Evolutionary conservation across 2,329 filamentous ascomycete genomes (phyloP).

Genomic region (Aureobasidium sp.): DNA sequence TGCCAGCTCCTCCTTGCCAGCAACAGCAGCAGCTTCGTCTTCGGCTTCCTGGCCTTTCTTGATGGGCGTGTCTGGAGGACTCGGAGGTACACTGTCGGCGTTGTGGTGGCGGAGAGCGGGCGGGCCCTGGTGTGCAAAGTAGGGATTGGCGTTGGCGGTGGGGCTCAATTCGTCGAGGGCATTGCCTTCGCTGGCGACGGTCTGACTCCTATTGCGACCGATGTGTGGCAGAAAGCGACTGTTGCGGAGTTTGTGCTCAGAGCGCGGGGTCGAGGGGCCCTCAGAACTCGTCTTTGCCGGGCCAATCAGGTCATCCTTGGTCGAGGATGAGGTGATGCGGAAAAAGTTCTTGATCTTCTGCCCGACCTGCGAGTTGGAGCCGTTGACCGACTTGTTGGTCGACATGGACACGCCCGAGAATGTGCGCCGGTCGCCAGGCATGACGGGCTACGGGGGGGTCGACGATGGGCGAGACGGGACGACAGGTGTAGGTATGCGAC

Average conservation of each 20-base stretch:
- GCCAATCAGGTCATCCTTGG: constrained; percentile 32
- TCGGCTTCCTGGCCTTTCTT: constrained; percentile 63
- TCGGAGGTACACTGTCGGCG: constrained; percentile 84
- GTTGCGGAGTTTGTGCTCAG: constrained; percentile 66
- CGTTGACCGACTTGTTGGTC: constrained; percentile 42
- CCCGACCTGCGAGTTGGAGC: constrained; percentile 49
- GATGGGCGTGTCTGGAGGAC: constrained; percentile 78
- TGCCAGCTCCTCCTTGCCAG: constrained; percentile 88
- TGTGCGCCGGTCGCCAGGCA: constrained; percentile 40
- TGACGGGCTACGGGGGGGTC: constrained; percentile 20
- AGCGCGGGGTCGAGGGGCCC: constrained; percentile 43
- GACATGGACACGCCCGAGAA: constrained; percentile 39
- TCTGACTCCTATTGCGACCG: constrained; percentile 79
- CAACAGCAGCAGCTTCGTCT: constrained; percentile 62
- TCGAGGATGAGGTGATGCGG: constrained; percentile 51
- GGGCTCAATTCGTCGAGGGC: constrained; percentile 87
- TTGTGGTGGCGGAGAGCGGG: constrained; percentile 92
- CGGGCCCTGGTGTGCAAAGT: constrained; percentile 93
- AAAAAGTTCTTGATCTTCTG: constrained; percentile 65
- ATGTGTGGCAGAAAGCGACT: constrained; percentile 85
- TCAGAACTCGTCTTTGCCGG: constrained; percentile 29
- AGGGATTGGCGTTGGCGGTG: constrained; percentile 90
- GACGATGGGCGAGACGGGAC: background rate
- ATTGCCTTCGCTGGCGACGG: constrained; percentile 88
- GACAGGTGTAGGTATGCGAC: background rate